These are phyloP conservation scores for Grigorovia jiainica DNA, from an alignment of 805 yeast genomes.

Conservation along the genomic window DNA sequence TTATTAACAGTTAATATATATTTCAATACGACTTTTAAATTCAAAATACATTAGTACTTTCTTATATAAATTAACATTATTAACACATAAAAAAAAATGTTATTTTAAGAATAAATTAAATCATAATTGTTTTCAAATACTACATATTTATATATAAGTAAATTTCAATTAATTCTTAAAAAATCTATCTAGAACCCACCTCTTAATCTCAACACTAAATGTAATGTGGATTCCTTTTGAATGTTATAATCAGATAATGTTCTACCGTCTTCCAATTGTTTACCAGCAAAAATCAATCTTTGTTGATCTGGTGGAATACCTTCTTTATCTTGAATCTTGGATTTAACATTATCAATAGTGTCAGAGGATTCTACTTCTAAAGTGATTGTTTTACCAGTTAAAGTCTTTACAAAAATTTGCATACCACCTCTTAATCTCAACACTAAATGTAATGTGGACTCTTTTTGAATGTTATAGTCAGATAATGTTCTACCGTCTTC, in stretches of 20 bases:
- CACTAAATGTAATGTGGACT: conserved; percentile 77
- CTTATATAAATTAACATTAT: not conserved
- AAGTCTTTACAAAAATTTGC: conserved; percentile 95
- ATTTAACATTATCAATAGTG: conserved; percentile 87
- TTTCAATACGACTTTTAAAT: too few species aligned
- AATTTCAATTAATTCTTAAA: not conserved
- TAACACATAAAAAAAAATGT: not conserved
- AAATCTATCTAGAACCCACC: conserved; percentile 36
- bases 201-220: conserved; percentile 64
- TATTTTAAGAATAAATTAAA: not conserved
- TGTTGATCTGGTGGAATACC: conserved; percentile 70
- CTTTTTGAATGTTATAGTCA: conserved; percentile 93
- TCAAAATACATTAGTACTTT: too few species aligned
- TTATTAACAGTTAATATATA: not conserved
- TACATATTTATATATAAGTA: not conserved
- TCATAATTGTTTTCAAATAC: not conserved
- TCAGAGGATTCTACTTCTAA: conserved; percentile 91
- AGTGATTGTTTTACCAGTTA: conserved; percentile 96
- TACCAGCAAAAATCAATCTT: conserved; percentile 62
- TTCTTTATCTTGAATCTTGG: conserved; percentile 63
- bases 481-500: conserved; percentile 94
- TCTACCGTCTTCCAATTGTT: conserved; percentile 64
- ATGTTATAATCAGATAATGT: conserved; percentile 64
- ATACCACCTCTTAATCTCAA: conserved; percentile 80
- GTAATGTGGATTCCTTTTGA: conserved; percentile 62